Evolutionary conservation across 768 basidiomycete genomes (phyloP).

Genomic region (Mycena latifolia): DNA sequence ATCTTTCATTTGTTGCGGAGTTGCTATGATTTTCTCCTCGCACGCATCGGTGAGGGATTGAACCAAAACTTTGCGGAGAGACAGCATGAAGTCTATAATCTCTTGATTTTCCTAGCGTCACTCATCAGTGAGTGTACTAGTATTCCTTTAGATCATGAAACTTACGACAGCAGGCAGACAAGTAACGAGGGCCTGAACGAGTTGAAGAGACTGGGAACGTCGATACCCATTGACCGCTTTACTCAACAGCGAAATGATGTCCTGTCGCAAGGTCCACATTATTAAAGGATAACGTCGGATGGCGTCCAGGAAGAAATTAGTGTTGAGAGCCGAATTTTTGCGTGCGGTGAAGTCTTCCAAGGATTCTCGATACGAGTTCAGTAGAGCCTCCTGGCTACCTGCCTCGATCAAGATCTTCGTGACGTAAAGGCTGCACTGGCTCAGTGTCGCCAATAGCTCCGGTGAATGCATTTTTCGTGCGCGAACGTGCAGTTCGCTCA

Average conservation of each 20-base stretch:
- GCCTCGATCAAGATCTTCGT: conserved; percentile 60
- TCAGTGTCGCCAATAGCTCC: conserved; percentile 74
- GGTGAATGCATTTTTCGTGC: conserved; percentile 75
- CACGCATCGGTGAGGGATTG: conserved; percentile 62
- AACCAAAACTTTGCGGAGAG: conserved; percentile 63
- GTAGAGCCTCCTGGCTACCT: conserved; percentile 59
- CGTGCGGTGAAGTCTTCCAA: conserved; percentile 82
- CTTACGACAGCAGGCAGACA: conserved; percentile 65
- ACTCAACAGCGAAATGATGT: conserved; percentile 66
- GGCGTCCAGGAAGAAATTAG: conserved; percentile 84
- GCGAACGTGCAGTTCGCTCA: conserved; percentile 77
- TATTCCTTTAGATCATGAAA: conserved; percentile 22
- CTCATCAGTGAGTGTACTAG: conserved; percentile 12
- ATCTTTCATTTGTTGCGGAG: conserved; percentile 81
- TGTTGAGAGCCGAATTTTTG: conserved; percentile 83
- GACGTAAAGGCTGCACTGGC: conserved; percentile 79
- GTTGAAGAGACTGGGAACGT: conserved; percentile 77
- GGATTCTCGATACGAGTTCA: conserved; percentile 72
- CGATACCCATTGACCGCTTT: conserved; percentile 84
- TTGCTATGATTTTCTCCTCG: conserved; percentile 58
- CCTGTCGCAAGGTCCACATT: conserved; percentile 75
- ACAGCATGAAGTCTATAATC: conserved; percentile 61
- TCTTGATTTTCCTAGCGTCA: conserved; percentile 51
- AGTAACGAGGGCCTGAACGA: conserved; percentile 74
- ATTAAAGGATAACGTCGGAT: conserved; percentile 71